Evolutionary conservation across 2,329 filamentous ascomycete species (phyloP), one percentile per base, ranked within the genome.

Genomic region (Beauveria medogensis): DNA sequence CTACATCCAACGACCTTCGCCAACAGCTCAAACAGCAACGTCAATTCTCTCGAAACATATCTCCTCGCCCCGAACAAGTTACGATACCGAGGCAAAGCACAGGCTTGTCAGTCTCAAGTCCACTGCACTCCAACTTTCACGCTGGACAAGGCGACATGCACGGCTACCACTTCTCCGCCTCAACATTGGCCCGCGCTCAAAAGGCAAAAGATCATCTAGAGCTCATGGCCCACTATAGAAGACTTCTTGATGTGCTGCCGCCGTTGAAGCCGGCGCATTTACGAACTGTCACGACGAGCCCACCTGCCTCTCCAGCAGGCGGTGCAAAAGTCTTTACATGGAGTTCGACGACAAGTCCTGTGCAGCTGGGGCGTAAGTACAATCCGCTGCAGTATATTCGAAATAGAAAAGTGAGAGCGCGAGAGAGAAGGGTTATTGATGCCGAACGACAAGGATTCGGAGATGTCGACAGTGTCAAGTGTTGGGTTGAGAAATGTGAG

Each of bases 381-480:
- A 96, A 99, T 70, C 94, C 93, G 5, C 75, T 99, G 26, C 94
- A 97, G 72, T 91, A 91, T 67, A 89, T 97, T 60, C 87, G 94
- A 22, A 97, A 99, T 70, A 84, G 93, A 53, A 93, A 92, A 70
- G 83, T 94, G 14, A 83, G 94, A 64, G 88, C 88, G 28, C 83
- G 92, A 18, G 90, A 95, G 74, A 84, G 90, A 46, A 87, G 83
- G 65, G 75, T 82, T 0, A 87, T 96, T 40, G 85, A 94, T 67
- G 86, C 89, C 18, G 86, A 91, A 64, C 79, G 81, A 1, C 87
- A 90, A 66, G 90, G 90, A 1, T 97, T 95, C 77, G 80, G 84
- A 44, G 87, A 97, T 71, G 78, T 90, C 1, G 78, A 83, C 3
- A 83, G 79, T 51, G 90, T 96, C 8, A 83, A 83, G 56, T 77